Evolutionary conservation across 1,284 basidiomycete genomes (phyloP).

Genomic region (Puccinia hordei): DNA sequence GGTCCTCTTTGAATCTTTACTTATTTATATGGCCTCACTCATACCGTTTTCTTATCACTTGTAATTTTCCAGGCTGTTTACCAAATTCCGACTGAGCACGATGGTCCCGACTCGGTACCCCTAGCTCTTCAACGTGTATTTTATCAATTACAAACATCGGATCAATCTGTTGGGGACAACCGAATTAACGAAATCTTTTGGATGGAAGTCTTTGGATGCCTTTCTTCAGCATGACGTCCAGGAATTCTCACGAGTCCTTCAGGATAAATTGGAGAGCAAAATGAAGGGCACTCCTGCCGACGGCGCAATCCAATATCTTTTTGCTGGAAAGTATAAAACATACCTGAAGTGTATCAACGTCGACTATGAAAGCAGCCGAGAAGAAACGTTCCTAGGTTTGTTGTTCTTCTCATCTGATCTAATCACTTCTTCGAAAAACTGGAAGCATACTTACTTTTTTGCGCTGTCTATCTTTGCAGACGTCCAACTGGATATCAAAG

Average conservation of each 20-base stretch:
- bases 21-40: not conserved
- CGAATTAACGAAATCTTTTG: constrained; percentile 97
- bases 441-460: too few species aligned
- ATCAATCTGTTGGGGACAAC: constrained; percentile 96
- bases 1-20: constrained; percentile 6
- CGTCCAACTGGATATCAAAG: constrained; percentile 98
- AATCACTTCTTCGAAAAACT: not conserved
- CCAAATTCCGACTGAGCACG: constrained; percentile 98
- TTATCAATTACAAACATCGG: constrained; percentile 97
- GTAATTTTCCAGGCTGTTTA: constrained; percentile 78
- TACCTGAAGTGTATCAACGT: constrained; percentile 99
- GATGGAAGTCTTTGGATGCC: constrained; percentile 99
- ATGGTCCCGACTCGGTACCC: constrained; percentile 91
- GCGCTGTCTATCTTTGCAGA: too few species aligned
- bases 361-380: constrained; percentile 90
- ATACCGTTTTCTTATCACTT: not conserved
- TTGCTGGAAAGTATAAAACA: constrained; percentile 98
- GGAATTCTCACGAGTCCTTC: constrained; percentile 95
- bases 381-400: constrained; percentile 92
- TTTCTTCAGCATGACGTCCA: constrained; percentile 99
- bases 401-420: too few species aligned
- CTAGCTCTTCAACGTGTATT: constrained; percentile 95
- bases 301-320: constrained; percentile 88
- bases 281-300: constrained; percentile 99
- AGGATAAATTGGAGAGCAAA: constrained; percentile 96